Base-by-base conservation (phyloP, 78 protist genomes). In the Monocercomonoides exilis region DNA sequence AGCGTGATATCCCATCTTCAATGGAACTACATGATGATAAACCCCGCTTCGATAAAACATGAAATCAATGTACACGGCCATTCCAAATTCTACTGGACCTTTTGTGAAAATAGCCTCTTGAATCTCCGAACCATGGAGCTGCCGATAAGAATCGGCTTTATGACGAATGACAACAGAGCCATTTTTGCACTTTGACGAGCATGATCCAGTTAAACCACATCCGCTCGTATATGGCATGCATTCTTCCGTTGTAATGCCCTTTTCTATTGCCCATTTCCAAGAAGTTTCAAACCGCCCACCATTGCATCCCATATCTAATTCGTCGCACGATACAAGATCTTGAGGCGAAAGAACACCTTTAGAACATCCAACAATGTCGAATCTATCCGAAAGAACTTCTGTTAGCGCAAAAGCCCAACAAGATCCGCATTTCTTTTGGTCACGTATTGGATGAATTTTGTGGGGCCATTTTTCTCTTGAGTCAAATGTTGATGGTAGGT, bases 41-140 rank as follows among this genome's bases (percentile, higher is more conserved):
- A 92, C 92, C 77, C 94, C 94, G 36, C 89, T n/a, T n/a, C 54
- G 85, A 88, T 93, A 93, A 43, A 89, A 86, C 29, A 91, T 33
- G 63, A 90, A 91, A 45, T 91, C 92, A 36, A 79, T 88, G 45
- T 91, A 91, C 6, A 91, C 95, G 5, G 29, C 42, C 70, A 91
- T 81, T 44, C 89, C 81, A 38, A 77, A 89, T 46, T 84, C 88
- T 3, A 90, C 90, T 70, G 94, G 92, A 44, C 92, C 92, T 84
- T 91, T 81, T 80, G 85, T 46, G 0, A 64, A 33, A 64, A 90
- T 46, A 41, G 81, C 94, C 2, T 44, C 5, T 42, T 42, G 84
- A 43, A 91, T 90, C 44, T 81, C 70, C 32, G 35, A 46, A 5
- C 41, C 86, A 11, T 29, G 85, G 29, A 21, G 35, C 44, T 79